Percentiles rank a stretch among this genome's conserved stretches.
These are phyloP conservation scores for Plasmodium chabaudi DNA, from an alignment of 169 alveolate species.

Conservation along the genomic window DNA sequence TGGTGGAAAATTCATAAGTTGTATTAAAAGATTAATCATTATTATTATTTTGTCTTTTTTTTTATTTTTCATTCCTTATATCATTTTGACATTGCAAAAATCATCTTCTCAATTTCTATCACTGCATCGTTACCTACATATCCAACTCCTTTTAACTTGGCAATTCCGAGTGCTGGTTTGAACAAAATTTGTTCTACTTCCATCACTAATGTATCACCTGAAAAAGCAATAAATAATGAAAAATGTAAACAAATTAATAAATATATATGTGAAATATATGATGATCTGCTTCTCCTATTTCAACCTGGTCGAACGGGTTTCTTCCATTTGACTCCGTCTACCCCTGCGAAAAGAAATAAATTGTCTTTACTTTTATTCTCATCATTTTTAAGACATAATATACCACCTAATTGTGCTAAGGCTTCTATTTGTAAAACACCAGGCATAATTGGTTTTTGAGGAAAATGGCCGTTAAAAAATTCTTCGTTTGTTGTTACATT, in stretches of 20 bases:
- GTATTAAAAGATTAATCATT: not conserved
- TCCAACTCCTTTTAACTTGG: slow-evolving; percentile 78
- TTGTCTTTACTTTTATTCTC: slow-evolving; percentile 68
- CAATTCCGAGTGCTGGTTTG: slow-evolving; percentile 80
- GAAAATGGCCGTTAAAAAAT: slow-evolving; percentile 84
- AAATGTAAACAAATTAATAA: not conserved
- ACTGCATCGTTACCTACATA: slow-evolving; percentile 79
- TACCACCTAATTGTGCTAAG: slow-evolving; percentile 83
- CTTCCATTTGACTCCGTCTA: slow-evolving; percentile 83
- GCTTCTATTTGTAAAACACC: slow-evolving; percentile 85
- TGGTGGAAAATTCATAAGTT: slow-evolving; percentile 14
- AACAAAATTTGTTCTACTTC: slow-evolving; percentile 78
- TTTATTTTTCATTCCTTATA: slow-evolving; percentile 1
- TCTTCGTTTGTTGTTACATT: slow-evolving; percentile 77
- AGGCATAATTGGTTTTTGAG: slow-evolving; percentile 80
- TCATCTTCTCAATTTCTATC: slow-evolving; percentile 78
- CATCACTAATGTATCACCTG: slow-evolving; percentile 84
- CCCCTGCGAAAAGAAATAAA: slow-evolving; percentile 82
- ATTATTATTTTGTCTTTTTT: not conserved
- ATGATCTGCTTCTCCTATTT: not conserved
- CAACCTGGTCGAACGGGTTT: slow-evolving; percentile 83
- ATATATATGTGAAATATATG: not conserved
- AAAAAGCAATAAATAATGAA: slow-evolving; percentile 6
- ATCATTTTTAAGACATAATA: slow-evolving; percentile 79
- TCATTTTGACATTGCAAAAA: slow-evolving; percentile 79